A percentile compares a stretch with the other conserved stretches of the same genome.
phyloP scores from a whole-genome alignment of 352 stramenopile genomes.

The Thalassiosira mediterranea region DNA sequence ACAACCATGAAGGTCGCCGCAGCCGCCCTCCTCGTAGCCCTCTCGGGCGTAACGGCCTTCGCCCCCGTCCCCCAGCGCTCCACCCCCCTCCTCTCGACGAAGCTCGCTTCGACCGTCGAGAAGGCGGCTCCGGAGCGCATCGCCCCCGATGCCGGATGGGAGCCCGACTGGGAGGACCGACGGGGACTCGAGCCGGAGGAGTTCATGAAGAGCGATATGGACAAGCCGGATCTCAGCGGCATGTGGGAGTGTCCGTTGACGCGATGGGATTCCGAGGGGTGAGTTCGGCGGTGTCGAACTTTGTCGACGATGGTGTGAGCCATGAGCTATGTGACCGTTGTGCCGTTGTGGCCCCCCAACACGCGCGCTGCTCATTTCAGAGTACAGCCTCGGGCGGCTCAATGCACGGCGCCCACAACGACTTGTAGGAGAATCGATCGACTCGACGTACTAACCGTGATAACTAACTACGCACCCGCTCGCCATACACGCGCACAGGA shows the following conservation, averaged over 20 bases:
- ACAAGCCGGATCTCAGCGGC: slow-evolving; percentile 65
- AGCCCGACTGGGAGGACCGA: slow-evolving; percentile 76
- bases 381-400: too few relatives aligned
- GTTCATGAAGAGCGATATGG: slow-evolving; percentile 81
- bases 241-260: slow-evolving; percentile 86
- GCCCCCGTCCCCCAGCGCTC: slow-evolving; percentile 3
- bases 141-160: slow-evolving; percentile 64
- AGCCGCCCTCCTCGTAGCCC: slow-evolving; percentile 17
- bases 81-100: neutral
- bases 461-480: too few relatives aligned
- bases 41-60: slow-evolving; percentile 27
- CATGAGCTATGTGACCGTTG: too few relatives aligned
- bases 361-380: too few relatives aligned
- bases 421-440: too few relatives aligned
- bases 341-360: too few relatives aligned
- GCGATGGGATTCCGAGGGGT: slow-evolving; percentile 77
- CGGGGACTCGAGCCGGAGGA: slow-evolving; percentile 57
- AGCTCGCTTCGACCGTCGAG: neutral
- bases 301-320: neutral
- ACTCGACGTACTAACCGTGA: too few relatives aligned
- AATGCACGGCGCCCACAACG: too few relatives aligned
- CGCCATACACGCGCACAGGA: too few relatives aligned
- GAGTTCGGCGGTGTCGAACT: slow-evolving; percentile 21
- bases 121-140: slow-evolving; percentile 45
- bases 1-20: slow-evolving; percentile 37